Evolutionary conservation across 176 grass and related monocot genomes (phyloP), one percentile per base, ranked within the genome.

Genomic region (Oropetium thomaeum): DNA sequence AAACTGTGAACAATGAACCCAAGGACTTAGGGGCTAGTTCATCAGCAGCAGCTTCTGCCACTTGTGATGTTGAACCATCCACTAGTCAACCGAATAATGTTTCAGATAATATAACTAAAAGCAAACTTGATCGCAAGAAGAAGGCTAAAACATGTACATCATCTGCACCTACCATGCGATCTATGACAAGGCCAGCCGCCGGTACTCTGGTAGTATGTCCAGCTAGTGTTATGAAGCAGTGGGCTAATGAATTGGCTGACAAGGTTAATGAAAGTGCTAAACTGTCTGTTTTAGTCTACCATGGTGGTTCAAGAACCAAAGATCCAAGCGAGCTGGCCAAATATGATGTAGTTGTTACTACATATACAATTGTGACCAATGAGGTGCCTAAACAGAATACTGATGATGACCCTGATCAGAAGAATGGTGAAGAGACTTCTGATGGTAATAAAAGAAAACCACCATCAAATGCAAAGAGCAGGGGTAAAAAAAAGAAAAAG

Each of bases 151-250:
- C 79, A 80, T 76, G 49, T 51, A 76, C 81, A 84, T 82, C 82
- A 62, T 71, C 77, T 34, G 67, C 38, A 80, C 88, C 81, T 6
- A 49, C 31, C 43, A 81, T 54, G 58, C 52, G 60, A 33, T 83
- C 80, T 34, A 83, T 88, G 81, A 75, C 79, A n/a, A 93, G 91
- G 40, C 96, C 89, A 73, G 85, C 96, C 79, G 96, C 89, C 77
- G 96, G 96, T 69, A 99, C 92, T 69, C 83, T 99, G 64, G 87
- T 99, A 62, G 96, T 99, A 8, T 99, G 92, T 61, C 96, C 96
- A 69, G 92, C 96, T 78, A 99, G 89, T 82, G 82, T 99, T 81
- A 82, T 99, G 69, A 91, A 83, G 73, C 96, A 99, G 54, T 99
- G 96, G 96, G 84, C 84, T 57, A 86, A 88, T 5, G 96, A 99